A percentile compares a stretch with the other conserved stretches of the same genome.
phyloP scores from a whole-genome alignment of 768 basidiomycete genomes.

The Kwoniella heveanensis region DNA sequence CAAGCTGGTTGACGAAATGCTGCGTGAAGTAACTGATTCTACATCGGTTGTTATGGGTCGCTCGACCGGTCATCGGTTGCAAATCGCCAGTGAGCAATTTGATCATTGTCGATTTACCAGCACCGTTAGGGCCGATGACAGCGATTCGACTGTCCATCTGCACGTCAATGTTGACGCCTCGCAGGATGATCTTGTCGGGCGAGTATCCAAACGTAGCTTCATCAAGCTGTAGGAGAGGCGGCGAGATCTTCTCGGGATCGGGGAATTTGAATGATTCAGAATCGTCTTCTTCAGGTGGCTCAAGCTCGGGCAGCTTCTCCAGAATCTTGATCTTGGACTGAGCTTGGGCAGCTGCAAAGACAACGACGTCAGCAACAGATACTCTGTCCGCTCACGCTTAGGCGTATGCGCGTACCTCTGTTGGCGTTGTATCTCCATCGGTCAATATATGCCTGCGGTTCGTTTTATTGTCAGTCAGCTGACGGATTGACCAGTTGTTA shows the following conservation, averaged over 20 bases:
- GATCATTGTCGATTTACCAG: slow-evolving; percentile 97
- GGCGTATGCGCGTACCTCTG: too few relatives aligned
- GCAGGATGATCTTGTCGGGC: slow-evolving; percentile 73
- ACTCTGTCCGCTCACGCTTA: too few relatives aligned
- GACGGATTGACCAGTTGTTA: slow-evolving; percentile 1
- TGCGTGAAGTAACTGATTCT: slow-evolving; percentile 62
- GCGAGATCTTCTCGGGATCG: slow-evolving; percentile 95
- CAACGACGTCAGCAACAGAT: neutral
- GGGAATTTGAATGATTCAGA: slow-evolving; percentile 95
- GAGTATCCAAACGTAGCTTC: slow-evolving; percentile 88
- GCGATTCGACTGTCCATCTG: slow-evolving; percentile 93
- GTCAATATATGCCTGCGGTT: slow-evolving; percentile 78
- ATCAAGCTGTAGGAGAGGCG: slow-evolving; percentile 87
- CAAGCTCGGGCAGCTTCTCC: slow-evolving; percentile 87
- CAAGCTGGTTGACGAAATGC: slow-evolving; percentile 86
- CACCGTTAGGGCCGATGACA: slow-evolving; percentile 90
- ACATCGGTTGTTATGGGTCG: slow-evolving; percentile 86
- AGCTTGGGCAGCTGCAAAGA: slow-evolving; percentile 72
- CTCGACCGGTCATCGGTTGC: slow-evolving; percentile 71
- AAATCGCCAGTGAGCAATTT: slow-evolving; percentile 87
- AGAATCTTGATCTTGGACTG: slow-evolving; percentile 71
- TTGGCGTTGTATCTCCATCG: slow-evolving; percentile 98
- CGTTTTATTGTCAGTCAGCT: neutral
- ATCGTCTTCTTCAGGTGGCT: slow-evolving; percentile 90
- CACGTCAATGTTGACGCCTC: slow-evolving; percentile 82